Evolutionary conservation across 1,139 yeast species (phyloP).

Genomic region (Hyphopichia wangnamkhiaoensis): DNA sequence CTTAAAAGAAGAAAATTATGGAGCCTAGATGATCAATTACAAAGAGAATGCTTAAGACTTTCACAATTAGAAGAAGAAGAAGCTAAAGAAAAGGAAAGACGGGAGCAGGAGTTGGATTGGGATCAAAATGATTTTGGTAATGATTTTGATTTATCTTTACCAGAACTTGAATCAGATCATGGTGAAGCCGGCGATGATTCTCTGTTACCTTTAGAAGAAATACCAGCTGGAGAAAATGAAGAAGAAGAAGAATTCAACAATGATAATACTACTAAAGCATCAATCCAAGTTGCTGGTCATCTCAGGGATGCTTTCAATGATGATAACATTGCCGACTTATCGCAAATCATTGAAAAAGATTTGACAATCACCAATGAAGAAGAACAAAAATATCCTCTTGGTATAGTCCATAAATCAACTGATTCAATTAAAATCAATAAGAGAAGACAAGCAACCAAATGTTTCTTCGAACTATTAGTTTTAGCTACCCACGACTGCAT

Average conservation of each 20-base stretch:
- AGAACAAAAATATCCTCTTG: conserved; percentile 27
- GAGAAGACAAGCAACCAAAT: conserved; percentile 65
- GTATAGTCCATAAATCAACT: conserved; percentile 18
- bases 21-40: conserved; percentile 36
- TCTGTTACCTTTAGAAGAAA: conserved; percentile 13
- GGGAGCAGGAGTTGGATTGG: conserved; percentile 15
- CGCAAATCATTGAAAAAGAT: conserved; percentile 44
- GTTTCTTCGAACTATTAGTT: conserved; percentile 82
- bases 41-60: conserved; percentile 30
- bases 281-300: conserved; percentile 56
- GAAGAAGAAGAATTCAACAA: conserved; percentile 13
- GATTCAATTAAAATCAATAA: conserved; percentile 29
- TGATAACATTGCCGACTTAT: conserved; percentile 29
- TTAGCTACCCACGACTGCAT: conserved; percentile 79
- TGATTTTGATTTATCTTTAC: conserved; percentile 41
- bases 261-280: conserved; percentile 35
- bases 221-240: conserved; percentile 12
- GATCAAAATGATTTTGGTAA: conserved; percentile 23
- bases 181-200: conserved; percentile 8
- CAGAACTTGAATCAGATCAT: conserved; percentile 30
- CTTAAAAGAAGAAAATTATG: conserved; percentile 31
- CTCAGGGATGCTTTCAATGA: conserved; percentile 39
- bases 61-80: conserved; percentile 24
- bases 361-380: conserved; percentile 15
- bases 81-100: conserved; percentile 11